These are phyloP conservation scores for Trapa incisa DNA, from an alignment of 345 rosid genomes.

Conservation along the genomic window DNA sequence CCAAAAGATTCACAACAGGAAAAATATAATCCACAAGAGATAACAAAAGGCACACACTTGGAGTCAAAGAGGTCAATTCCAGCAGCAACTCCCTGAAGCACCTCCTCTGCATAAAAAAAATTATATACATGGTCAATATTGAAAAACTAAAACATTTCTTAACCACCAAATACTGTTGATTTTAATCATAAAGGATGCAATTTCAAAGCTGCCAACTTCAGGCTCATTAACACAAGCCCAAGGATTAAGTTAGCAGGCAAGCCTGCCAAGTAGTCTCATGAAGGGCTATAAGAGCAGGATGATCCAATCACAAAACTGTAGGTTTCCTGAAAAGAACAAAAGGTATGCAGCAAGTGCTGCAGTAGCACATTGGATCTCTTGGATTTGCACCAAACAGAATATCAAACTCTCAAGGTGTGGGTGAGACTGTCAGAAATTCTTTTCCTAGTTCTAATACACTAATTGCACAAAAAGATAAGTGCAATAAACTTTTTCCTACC, in stretches of 20 bases:
- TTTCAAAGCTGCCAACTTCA: no score
- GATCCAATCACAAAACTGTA: neutral
- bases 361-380: neutral
- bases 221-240: no score
- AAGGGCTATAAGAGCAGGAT: neutral
- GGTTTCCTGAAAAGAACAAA: neutral
- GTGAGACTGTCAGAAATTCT: neutral
- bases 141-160: neutral
- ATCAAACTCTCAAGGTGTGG: neutral
- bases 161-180: neutral
- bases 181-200: no score
- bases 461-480: neutral
- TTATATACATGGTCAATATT: neutral
- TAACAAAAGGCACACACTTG: conserved; percentile 24
- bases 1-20: neutral
- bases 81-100: conserved; percentile 64
- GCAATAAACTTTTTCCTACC: neutral
- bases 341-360: neutral
- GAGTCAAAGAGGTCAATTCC: conserved; percentile 70
- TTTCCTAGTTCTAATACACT: neutral
- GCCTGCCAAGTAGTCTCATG: no score
- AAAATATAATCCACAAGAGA: neutral
- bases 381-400: neutral
- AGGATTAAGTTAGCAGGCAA: no score
- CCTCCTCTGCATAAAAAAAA: conserved; percentile 45